Percentiles rank a stretch among this genome's conserved stretches.
phyloP scores from a whole-genome alignment of 176 grass and related monocot species.

The Lolium rigidum region DNA sequence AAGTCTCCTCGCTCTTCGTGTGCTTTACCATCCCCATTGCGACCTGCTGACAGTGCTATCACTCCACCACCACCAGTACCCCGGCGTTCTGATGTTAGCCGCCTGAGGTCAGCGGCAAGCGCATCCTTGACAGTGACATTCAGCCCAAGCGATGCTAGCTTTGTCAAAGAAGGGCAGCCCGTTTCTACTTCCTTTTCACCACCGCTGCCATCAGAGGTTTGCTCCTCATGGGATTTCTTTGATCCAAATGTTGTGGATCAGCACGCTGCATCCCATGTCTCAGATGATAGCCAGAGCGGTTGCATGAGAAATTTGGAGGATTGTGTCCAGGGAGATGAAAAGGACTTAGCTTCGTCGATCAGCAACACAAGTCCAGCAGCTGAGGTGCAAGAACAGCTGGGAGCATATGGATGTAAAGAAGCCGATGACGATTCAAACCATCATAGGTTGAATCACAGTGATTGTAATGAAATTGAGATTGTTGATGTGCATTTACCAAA shows the following conservation, averaged over 20 bases:
- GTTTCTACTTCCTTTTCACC: conserved; percentile 14
- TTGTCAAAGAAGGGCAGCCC: conserved; percentile 31
- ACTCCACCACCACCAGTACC: not conserved
- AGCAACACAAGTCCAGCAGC: conserved; percentile 27
- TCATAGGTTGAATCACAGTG: not conserved
- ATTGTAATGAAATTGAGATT: conserved; percentile 33
- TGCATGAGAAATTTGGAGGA: not conserved
- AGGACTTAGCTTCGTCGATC: conserved; percentile 11
- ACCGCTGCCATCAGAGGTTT: conserved; percentile 1
- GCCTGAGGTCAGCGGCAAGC: conserved; percentile 41
- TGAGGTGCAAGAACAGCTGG: conserved; percentile 18
- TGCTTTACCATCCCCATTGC: conserved; percentile 43
- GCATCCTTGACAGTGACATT: conserved; percentile 53
- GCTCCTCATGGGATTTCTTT: conserved; percentile 71
- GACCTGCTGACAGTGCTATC: conserved; percentile 21
- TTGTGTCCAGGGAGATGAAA: conserved; percentile 13
- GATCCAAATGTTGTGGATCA: conserved; percentile 44
- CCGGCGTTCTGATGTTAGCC: conserved; percentile 35
- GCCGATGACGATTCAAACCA: conserved; percentile 5
- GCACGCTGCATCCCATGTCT: conserved; percentile 13
- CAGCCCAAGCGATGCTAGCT: conserved; percentile 33
- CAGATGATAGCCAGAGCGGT: not conserved
- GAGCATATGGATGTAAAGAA: conserved; percentile 21
- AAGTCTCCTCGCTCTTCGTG: conserved; percentile 48
- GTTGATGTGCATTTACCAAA: conserved; percentile 6